Percentiles rank a stretch among this genome's conserved stretches.
Conservation (phyloP, 306 rosid genomes). For the Cyamopsis tetragonoloba region DNA sequence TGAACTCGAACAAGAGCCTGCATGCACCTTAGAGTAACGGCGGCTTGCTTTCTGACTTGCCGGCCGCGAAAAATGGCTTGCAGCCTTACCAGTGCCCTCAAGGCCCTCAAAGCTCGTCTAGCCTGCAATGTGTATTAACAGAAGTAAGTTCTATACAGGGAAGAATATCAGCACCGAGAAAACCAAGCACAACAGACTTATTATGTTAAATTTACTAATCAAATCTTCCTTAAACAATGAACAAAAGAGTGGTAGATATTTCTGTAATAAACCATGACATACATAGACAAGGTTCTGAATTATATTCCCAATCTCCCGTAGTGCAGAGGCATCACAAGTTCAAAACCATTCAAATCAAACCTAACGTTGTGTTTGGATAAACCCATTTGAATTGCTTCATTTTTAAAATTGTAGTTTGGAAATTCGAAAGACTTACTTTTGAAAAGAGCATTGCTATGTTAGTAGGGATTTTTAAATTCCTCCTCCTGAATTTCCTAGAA, state of each 20-base stretch:
- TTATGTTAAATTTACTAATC: background rate
- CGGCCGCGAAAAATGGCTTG: conserved; percentile 87
- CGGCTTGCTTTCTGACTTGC: conserved; percentile 84
- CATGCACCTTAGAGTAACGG: conserved; percentile 87
- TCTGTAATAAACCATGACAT: background rate
- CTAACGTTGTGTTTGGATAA: too few relatives aligned
- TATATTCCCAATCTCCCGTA: too few relatives aligned
- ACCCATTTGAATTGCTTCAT: too few relatives aligned
- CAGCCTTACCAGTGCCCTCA: conserved; percentile 81
- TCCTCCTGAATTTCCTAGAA: too few relatives aligned
- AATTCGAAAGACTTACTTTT: too few relatives aligned
- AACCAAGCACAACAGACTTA: conserved; percentile 7
- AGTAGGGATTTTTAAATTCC: too few relatives aligned
- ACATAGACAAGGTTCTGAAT: background rate
- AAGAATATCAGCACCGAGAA: background rate
- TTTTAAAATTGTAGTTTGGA: too few relatives aligned
- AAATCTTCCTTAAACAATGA: background rate
- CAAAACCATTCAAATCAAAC: background rate
- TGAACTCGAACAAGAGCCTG: conserved; percentile 94
- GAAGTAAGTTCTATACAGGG: background rate
- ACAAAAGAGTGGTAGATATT: background rate
- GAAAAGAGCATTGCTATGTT: too few relatives aligned
- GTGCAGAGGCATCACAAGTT: background rate
- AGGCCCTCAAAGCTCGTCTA: conserved; percentile 71
- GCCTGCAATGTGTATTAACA: conserved; percentile 45